These are phyloP conservation scores for Naganishia randhawae DNA, from an alignment of 768 basidiomycete genomes.

Conservation along the genomic window DNA sequence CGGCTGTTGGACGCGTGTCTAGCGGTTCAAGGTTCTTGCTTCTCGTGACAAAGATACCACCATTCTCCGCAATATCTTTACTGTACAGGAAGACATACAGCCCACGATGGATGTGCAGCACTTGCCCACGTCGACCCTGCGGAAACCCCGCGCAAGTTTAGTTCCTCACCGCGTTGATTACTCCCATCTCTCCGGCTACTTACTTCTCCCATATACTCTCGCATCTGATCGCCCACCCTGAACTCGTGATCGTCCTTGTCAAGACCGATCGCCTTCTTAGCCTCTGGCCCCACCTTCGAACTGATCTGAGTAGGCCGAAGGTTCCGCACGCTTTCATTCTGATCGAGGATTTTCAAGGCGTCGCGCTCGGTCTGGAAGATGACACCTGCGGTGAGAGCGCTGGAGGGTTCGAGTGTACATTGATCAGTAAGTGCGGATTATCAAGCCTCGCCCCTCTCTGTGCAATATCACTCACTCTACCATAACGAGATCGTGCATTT, in stretches of 20 bases:
- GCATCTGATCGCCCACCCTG: constrained; percentile 81
- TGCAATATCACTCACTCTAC: constrained; percentile 60
- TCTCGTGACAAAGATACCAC: constrained; percentile 85
- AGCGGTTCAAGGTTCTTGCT: constrained; percentile 32
- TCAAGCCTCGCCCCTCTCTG: too few relatives aligned
- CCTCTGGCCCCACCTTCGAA: constrained; percentile 69
- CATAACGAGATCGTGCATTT: constrained; percentile 92
- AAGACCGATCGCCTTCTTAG: constrained; percentile 74
- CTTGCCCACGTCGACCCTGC: constrained; percentile 72
- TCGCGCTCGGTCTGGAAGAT: constrained; percentile 96
- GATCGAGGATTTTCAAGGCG: constrained; percentile 91
- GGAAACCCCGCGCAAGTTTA: too few relatives aligned
- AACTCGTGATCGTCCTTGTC: constrained; percentile 86
- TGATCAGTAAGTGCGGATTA: too few relatives aligned
- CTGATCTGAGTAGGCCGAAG: constrained; percentile 93
- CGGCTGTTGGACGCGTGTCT: constrained; percentile 51
- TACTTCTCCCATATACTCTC: constrained; percentile 76
- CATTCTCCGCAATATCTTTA: constrained; percentile 81
- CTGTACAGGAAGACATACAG: constrained; percentile 92
- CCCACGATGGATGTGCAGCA: constrained; percentile 90
- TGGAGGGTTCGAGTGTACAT: neutral
- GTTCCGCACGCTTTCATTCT: constrained; percentile 80
- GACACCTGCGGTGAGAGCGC: constrained; percentile 84
- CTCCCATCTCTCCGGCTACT: constrained; percentile 50
- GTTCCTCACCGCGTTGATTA: too few relatives aligned